Evolutionary conservation across 495 filamentous ascomycete genomes (phyloP), one percentile per base, ranked within the genome.

Genomic region (Neurospora sp.): DNA sequence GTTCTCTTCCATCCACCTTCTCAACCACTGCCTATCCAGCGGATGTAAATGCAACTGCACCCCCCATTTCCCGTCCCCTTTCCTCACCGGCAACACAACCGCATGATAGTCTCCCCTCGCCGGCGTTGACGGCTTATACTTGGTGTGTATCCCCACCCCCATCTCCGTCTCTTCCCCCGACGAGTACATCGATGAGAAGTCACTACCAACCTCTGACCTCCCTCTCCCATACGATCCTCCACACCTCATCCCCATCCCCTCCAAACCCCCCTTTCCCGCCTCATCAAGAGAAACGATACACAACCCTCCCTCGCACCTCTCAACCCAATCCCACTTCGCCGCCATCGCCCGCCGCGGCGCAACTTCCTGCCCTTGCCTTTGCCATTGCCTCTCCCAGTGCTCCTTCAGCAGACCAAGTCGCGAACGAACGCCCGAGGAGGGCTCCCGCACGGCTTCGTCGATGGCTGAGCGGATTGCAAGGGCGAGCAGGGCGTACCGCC

Each of bases 121-220:
- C 27, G 53, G 22, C 53, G 53, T 65, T 3, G 53, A 37, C 6
- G 12, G 0, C 0, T 35, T 35, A 65, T 35, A 35, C 27, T 9
- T 1, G 4, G 3, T 61, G 3, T 35, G 53, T 61, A 61, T 9
- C 27, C 27, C 5, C 20, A 59, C 1, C 6, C 48, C 53, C 48
- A 59, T 59, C 48, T 59, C 27, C 14, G 0, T 1, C 27, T 61
- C 14, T 3, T 35, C 53, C 22, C 11, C 10, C 22, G 48, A 37
- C 35, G 5, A 37, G 35, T 37, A 0, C 35, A 37, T 0, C 0
- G 35, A 0, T 37, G 35, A 37, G 0, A 37, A 37, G 35, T 37
- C 35, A 37, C 35, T 37, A 7, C 35, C 35, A 6, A 37, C 35
- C 35, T 37, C 5, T 6, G 35, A 5, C 35, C 5, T 37, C 48